Evolutionary conservation across 1,284 basidiomycete species (phyloP).

Genomic region (Chondrostereum purpureum): DNA sequence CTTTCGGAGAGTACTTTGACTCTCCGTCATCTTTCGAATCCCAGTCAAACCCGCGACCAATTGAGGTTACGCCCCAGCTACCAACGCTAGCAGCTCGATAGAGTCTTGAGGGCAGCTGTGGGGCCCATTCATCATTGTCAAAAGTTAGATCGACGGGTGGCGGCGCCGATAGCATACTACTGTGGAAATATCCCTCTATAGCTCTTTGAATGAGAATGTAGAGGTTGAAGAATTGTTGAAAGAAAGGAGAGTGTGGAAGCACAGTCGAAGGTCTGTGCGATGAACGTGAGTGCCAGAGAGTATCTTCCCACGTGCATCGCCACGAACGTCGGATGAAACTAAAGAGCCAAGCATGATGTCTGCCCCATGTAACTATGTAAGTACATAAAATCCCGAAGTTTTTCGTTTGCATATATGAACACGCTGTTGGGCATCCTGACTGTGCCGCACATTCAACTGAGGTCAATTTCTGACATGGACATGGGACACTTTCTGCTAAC

Average conservation of each 20-base stretch:
- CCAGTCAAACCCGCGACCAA: constrained; percentile 80
- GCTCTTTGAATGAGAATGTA: no score
- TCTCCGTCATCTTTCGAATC: constrained; percentile 22
- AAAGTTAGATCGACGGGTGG: constrained; percentile 55
- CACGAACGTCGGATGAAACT: no score
- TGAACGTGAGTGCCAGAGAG: background rate
- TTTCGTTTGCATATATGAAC: no score
- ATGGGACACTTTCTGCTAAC: no score
- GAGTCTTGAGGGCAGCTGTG: constrained; percentile 39
- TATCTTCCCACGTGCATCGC: background rate
- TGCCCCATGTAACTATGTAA: no score
- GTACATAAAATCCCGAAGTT: no score
- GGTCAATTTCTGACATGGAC: no score
- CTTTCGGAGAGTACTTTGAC: constrained; percentile 7
- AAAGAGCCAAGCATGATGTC: no score
- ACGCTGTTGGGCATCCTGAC: no score
- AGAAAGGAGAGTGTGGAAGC: constrained; percentile 8
- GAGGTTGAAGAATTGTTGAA: no score
- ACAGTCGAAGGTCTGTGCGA: constrained; percentile 1
- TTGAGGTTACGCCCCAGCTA: constrained; percentile 77
- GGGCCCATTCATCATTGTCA: constrained; percentile 59
- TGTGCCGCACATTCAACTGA: no score
- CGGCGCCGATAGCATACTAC: constrained; percentile 51
- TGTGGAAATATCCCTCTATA: constrained; percentile 6
- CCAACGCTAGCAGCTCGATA: constrained; percentile 61